Base-by-base conservation (phyloP, 495 filamentous ascomycete genomes). In the Penicillium angulare region DNA sequence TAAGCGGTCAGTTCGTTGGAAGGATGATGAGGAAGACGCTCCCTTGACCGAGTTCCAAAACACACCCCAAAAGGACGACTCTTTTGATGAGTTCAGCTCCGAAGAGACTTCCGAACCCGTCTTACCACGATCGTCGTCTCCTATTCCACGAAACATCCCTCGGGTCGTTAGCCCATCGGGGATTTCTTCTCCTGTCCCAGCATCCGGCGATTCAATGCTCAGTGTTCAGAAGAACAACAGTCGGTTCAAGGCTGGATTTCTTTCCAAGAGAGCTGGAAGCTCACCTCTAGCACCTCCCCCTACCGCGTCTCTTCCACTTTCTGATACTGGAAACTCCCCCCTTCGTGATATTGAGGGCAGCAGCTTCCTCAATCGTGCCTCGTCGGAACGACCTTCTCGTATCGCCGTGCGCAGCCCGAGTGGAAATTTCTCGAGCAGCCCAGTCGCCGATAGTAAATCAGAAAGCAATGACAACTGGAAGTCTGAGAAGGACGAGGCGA, bases 191-290 rank as follows among this genome's bases (percentile, higher is more conserved):
- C 66, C 72, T 2, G 56, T 64, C 12, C 61, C 69, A 2, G 61
- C 56, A 2, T 46, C 60, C 0, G 48, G 64, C 12, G 74, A 74
- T 20, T 54, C 63, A 13, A 65, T 65, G 1, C 52, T 76, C 43
- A 69, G 66, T 29, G 52, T 74, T 29, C 64, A 64, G 16, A 75
- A 72, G 57, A 91, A 88, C 58, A 82, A 79, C 46, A 91, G 82
- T 67, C 80, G 93, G 27, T 96, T 98, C 76, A 88, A 96, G 62
- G 78, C 91, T 26, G 93, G 93, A 21, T 96, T 95, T 66, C 74
- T 97, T 44, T 85, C 87, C 16, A 95, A 95, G 74, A 85, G 79
- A 55, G 55, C 67, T 1, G 72, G 79, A 48, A 83, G 80, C 49
- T 89, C 88, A 24, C 86, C 87, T 5, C 66, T 80, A 16, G 61